Percentiles rank a stretch among this genome's conserved stretches.
phyloP scores from a whole-genome alignment of 805 yeast genomes.

The Barnettozyma botsteinii region DNA sequence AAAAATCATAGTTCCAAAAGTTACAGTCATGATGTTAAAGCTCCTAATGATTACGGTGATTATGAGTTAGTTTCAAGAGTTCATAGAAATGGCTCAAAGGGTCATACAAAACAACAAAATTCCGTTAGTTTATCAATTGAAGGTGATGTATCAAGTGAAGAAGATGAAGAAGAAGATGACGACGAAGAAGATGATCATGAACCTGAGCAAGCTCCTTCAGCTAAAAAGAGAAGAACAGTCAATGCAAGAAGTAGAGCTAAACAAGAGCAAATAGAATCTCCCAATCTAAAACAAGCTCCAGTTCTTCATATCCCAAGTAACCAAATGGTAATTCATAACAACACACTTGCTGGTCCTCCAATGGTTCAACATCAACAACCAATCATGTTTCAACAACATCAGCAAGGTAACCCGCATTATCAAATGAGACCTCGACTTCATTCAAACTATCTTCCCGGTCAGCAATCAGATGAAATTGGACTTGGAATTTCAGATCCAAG shows the following conservation, averaged over 20 bases:
- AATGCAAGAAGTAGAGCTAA: slow-evolving; percentile 1
- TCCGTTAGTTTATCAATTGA: slow-evolving; percentile 15
- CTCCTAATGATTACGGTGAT: slow-evolving; percentile 63
- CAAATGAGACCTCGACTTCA: slow-evolving; percentile 5
- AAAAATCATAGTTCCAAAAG: slow-evolving; percentile 31
- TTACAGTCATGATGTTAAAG: slow-evolving; percentile 50
- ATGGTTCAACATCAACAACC: slow-evolving; percentile 8
- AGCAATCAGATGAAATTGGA: slow-evolving; percentile 4
- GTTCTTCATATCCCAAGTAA: slow-evolving; percentile 6
- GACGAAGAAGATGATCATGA: slow-evolving; percentile 13
- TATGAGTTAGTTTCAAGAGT: slow-evolving; percentile 37
- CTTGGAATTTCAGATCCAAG: slow-evolving; percentile 6
- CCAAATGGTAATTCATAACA: not conserved
- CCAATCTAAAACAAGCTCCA: not conserved
- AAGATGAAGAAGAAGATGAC: slow-evolving; percentile 14
- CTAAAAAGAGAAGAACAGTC: slow-evolving; percentile 6
- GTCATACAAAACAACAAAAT: slow-evolving; percentile 14
- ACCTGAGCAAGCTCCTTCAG: not conserved
- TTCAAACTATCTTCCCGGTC: not conserved
- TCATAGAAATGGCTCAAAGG: not conserved
- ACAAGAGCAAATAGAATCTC: not conserved
- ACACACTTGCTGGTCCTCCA: slow-evolving; percentile 7
- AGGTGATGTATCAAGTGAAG: slow-evolving; percentile 11
- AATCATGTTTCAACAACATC: slow-evolving; percentile 6
- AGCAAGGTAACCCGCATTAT: slow-evolving; percentile 2